Base-by-base conservation (phyloP, 352 stramenopile genomes). In the Phytophthora macrochlamydospora region DNA sequence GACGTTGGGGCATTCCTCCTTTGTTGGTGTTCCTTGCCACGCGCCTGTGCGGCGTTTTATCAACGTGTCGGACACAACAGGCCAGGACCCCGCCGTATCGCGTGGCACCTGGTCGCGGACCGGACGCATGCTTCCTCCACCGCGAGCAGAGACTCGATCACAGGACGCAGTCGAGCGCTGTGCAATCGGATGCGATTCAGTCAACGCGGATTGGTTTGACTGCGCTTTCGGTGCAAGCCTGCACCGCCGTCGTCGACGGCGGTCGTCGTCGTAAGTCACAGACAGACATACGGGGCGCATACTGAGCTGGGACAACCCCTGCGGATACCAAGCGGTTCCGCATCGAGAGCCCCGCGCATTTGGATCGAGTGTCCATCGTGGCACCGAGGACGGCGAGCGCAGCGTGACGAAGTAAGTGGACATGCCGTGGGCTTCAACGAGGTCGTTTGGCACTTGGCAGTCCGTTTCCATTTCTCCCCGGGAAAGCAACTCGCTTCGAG, bases 271-370 rank as follows among this genome's bases (percentile, higher is more conserved):
- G 57, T 62, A 71, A 67, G 24, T 44, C 35, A 71, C 42, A 59
- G 35, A 50, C 62, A 70, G 59, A 37, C 50, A 59, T 28, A 24
- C 18, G 18, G 18, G 18, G 18, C 18, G 18, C 18, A 24, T 63
- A 40, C 45, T 58, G 29, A 52, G 32, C 46, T 68, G 64, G 64
- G 64, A 71, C 64, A 71, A 35, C 60, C 51, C 54, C 30, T 5
- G 28, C 51, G 57, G 57, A 58, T 65, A 65, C 57, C 57, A 53
- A 29, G 35, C 13, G 46, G 56, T 18, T 44, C 12, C 29, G 46
- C 12, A 37, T 18, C 33, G 33, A 37, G 6, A 52, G 4, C 45
- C 9, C 8, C 45, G 28, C 8, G 46, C 46, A 38, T n/a, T 12
- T 44, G 38, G 37, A 52, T 7, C 4, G 45, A 51, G 33, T 35